A percentile compares a stretch with the other conserved stretches of the same genome.
Evolutionary conservation across 179 eudicot genomes (phyloP).

Genomic region (Silene noctiflora): DNA sequence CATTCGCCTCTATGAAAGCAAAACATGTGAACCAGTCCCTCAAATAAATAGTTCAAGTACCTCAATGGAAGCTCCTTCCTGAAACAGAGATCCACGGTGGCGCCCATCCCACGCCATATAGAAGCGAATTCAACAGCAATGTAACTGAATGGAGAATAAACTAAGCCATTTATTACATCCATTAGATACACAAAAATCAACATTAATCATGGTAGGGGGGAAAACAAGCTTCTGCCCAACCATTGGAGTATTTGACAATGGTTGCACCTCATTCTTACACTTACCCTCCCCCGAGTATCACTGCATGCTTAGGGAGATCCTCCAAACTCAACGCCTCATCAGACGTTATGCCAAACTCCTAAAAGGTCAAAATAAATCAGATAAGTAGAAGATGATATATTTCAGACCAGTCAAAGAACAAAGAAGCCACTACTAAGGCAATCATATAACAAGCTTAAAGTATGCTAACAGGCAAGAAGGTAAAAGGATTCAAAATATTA

Average conservation of each 20-base stretch:
- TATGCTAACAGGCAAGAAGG: not conserved
- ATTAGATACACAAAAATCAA: not conserved
- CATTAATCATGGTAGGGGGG: not conserved
- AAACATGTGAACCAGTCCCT: not conserved
- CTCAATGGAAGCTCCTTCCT: slow-evolving; percentile 97
- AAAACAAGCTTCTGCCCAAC: not conserved
- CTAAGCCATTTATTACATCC: not conserved
- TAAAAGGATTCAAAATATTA: not conserved
- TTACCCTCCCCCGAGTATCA: slow-evolving; percentile 96
- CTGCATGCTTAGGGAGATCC: slow-evolving; percentile 86
- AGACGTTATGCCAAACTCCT: slow-evolving; percentile 91
- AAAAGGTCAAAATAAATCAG: slow-evolving; percentile 4
- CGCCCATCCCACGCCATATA: slow-evolving; percentile 99
- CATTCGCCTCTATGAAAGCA: not conserved
- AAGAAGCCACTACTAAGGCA: not conserved
- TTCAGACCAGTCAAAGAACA: not conserved
- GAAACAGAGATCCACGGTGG: slow-evolving; percentile 73
- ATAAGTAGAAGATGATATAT: slow-evolving; percentile 6
- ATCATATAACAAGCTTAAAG: not conserved
- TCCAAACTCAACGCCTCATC: slow-evolving; percentile 98
- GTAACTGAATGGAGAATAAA: slow-evolving; percentile 47
- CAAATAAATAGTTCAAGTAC: slow-evolving; percentile 29
- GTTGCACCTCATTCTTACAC: slow-evolving; percentile 17
- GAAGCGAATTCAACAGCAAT: slow-evolving; percentile 99
- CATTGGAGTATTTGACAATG: not conserved